Evolutionary conservation across 352 stramenopile species (phyloP), one percentile per base, ranked within the genome.

Genomic region (Globisporangium viniferum): DNA sequence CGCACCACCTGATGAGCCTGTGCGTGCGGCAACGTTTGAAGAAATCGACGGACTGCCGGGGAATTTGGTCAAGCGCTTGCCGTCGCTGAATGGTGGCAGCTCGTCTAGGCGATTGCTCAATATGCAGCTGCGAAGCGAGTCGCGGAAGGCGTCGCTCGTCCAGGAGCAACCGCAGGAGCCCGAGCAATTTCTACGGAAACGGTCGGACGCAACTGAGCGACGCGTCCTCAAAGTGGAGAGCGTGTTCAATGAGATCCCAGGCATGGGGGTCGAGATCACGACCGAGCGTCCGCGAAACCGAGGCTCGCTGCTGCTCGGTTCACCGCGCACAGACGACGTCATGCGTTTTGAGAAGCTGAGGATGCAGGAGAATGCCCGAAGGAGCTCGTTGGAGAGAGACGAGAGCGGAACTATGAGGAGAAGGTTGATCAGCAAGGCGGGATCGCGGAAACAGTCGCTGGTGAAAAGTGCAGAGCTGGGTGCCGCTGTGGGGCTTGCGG

Each of bases 201-300:
- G 76, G 24, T 81, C 72, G 0, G 53, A 71, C 8, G 46, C 55
- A 9, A 56, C 61, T 0, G 68, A 80, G 24, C 76, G 72, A 8
- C 84, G 73, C 15, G 80, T 90, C 0, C 68, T 92, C 33, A 86
- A 78, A 27, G 54, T 55, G 7, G 73, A 83, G 10, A 53, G 68
- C 20, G 72, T 72, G 31, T 83, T 81, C 15, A 69, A 81, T n/a
- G 74, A 77, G 4, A 75, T 81, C 51, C 69, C 73, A 15, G 81
- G 73, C 29, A 84, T 90, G 69, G 70, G 58, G 0, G 62, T 87
- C 12, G 84, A 90, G 58, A 89, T 92, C 69, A 90, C 84, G 0
- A 69, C 73, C 9, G 75, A 92, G 59, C 73, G 78, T 0, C 81
- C 81, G 14, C 53, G 59, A 54, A 59, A 29, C 0, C 54, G 31